A percentile compares a stretch with the other conserved stretches of the same genome.
These are phyloP conservation scores for Zymoseptoria ardabiliae DNA, from an alignment of 2,329 filamentous ascomycete species.

Conservation along the genomic window DNA sequence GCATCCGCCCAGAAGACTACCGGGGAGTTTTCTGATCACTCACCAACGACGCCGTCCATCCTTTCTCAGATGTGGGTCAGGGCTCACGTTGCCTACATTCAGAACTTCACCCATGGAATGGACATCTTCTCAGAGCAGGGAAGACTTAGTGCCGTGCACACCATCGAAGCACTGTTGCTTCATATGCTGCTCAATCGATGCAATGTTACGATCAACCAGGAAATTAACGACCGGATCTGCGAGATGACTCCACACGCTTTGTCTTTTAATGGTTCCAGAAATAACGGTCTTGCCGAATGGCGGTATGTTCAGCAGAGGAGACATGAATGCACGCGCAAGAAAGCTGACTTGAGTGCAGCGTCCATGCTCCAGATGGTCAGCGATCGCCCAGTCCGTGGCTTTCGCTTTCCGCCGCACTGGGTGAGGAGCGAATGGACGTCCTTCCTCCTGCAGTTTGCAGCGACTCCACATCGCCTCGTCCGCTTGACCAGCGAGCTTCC, in stretches of 20 bases:
- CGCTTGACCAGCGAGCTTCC: neutral
- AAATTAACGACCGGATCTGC: neutral
- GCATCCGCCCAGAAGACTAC: neutral
- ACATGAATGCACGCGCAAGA: neutral
- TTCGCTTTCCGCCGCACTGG: neutral
- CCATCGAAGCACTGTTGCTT: neutral
- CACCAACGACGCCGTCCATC: neutral
- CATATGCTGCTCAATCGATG: neutral
- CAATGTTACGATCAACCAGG: neutral
- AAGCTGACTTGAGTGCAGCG: neutral
- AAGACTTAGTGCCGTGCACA: neutral
- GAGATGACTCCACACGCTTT: neutral
- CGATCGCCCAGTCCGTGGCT: neutral
- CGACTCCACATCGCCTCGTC: neutral
- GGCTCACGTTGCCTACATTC: neutral
- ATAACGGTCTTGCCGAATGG: neutral
- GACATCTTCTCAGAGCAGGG: neutral
- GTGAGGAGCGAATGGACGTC: neutral
- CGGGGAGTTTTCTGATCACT: neutral
- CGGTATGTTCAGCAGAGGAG: neutral
- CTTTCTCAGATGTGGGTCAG: neutral
- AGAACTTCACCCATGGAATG: neutral
- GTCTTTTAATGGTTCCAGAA: neutral
- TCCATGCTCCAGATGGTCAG: neutral
- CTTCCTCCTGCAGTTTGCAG: neutral